Conservation (phyloP, 2,329 filamentous ascomycete genomes). For the Penicillium olsonii region DNA sequence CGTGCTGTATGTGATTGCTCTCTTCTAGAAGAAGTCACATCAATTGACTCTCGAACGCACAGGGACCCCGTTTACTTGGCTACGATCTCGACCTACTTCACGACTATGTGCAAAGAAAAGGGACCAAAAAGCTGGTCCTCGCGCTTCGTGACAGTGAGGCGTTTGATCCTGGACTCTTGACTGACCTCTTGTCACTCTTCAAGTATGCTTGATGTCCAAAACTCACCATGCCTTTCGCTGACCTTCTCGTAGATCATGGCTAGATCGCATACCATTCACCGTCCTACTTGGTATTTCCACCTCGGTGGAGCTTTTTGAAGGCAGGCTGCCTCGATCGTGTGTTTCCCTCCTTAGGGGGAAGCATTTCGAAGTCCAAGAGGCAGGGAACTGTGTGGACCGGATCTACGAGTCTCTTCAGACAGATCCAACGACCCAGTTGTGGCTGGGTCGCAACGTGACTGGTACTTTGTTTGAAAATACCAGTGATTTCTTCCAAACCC, state of each 20-base stretch:
- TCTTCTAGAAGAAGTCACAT: not conserved
- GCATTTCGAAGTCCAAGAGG: constrained; percentile 56
- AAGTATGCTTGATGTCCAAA: constrained; percentile 40
- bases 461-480: constrained; percentile 57
- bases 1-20: constrained; percentile 37
- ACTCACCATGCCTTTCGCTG: constrained; percentile 13
- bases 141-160: constrained; percentile 50
- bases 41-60: constrained; percentile 12
- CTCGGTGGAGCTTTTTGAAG: constrained; percentile 62
- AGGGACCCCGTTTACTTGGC: constrained; percentile 45
- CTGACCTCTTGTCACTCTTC: constrained; percentile 48
- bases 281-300: constrained; percentile 64
- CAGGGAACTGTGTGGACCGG: constrained; percentile 48
- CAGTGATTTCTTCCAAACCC: constrained; percentile 61
- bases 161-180: constrained; percentile 47
- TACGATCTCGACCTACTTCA: constrained; percentile 50
- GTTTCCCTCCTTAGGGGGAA: constrained; percentile 55
- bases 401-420: constrained; percentile 44
- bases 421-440: constrained; percentile 40
- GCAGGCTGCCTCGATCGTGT: constrained; percentile 56
- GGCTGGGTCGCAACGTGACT: constrained; percentile 57
- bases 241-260: constrained; percentile 54
- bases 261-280: constrained; percentile 62
- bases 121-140: constrained; percentile 42
- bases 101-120: constrained; percentile 42